phyloP scores from a whole-genome alignment of 495 filamentous ascomycete genomes.

The Podospora pseudopauciseta region DNA sequence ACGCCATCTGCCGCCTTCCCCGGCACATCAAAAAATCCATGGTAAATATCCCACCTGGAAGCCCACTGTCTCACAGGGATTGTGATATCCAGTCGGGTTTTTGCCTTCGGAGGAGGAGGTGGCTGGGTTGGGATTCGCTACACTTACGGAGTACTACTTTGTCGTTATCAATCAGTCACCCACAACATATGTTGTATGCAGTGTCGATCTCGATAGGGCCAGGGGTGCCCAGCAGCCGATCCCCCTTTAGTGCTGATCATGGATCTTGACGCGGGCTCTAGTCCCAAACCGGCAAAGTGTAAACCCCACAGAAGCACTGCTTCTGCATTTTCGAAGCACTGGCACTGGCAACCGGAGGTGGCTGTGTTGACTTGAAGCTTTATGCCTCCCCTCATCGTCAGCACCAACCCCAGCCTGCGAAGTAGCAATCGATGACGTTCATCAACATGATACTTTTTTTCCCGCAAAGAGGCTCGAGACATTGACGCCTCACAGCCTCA shows the following conservation, averaged over 20 bases:
- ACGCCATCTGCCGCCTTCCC: background rate
- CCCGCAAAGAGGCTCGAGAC: slow-evolving; percentile 1
- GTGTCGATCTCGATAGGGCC: background rate
- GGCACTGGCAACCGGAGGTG: slow-evolving; percentile 6
- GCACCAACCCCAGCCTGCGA: background rate
- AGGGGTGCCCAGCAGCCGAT: slow-evolving; percentile 2
- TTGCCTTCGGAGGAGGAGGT: slow-evolving; percentile 1
- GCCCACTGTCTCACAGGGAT: slow-evolving; percentile 2
- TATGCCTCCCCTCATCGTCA: background rate
- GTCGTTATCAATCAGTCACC: slow-evolving; percentile 9
- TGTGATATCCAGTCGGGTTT: background rate
- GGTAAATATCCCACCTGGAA: slow-evolving; percentile 1
- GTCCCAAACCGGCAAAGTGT: slow-evolving; percentile 4
- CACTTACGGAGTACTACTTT: background rate
- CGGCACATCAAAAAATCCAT: background rate
- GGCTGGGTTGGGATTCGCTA: background rate
- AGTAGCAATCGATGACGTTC: background rate
- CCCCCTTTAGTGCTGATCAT: slow-evolving; percentile 11
- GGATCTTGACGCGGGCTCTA: background rate
- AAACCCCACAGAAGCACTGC: background rate
- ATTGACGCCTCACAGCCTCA: slow-evolving; percentile 13
- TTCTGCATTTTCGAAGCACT: background rate
- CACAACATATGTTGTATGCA: background rate
- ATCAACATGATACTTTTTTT: background rate
- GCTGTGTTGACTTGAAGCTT: slow-evolving; percentile 1